Percentiles rank a stretch among this genome's conserved stretches.
Conservation (phyloP, 2,329 filamentous ascomycete species). For the Fusarium secorum region DNA sequence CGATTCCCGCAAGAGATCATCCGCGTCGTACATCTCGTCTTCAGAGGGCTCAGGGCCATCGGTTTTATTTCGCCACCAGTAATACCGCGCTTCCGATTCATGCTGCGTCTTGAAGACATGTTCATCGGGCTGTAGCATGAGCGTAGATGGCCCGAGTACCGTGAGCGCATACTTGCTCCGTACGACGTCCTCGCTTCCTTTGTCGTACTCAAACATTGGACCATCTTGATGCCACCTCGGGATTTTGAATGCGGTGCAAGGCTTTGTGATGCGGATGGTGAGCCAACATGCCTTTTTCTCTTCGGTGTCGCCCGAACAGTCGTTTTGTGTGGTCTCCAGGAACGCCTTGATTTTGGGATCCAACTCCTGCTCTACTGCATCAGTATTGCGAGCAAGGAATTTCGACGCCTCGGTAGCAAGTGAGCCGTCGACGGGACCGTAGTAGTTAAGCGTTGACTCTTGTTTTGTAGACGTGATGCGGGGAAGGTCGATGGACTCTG, state of each 20-base stretch:
- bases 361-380: neutral
- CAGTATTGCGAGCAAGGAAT: neutral
- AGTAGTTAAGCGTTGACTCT: neutral
- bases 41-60: neutral
- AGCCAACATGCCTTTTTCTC: neutral
- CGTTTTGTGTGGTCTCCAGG: neutral
- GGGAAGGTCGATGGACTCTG: neutral
- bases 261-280: neutral
- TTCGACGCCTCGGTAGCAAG: rapidly evolving
- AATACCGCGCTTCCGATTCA: neutral
- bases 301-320: neutral
- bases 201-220: neutral
- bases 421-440: rapidly evolving
- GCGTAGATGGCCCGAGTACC: neutral
- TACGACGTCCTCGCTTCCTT: neutral
- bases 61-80: neutral
- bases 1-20: neutral
- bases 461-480: neutral
- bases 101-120: neutral
- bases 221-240: neutral
- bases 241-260: neutral
- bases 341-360: neutral
- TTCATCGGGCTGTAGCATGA: neutral
- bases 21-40: neutral
- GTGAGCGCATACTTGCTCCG: neutral